These are phyloP conservation scores for Scheffersomyces amazonensis DNA, from an alignment of 805 yeast species.

Conservation along the genomic window DNA sequence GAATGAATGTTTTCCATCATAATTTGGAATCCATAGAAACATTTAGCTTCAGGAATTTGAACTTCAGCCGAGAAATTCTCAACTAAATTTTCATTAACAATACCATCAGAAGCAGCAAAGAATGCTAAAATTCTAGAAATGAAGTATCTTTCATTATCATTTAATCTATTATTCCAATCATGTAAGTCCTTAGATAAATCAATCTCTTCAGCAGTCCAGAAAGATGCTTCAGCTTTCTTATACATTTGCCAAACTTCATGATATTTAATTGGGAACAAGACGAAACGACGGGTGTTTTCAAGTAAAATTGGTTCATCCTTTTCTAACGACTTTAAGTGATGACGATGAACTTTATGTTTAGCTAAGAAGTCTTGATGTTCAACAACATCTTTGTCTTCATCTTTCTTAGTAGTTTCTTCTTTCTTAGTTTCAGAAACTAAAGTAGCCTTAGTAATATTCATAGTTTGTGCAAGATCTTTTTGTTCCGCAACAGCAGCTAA, in stretches of 20 bases:
- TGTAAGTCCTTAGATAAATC: conserved; percentile 87
- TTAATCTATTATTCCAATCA: conserved; percentile 91
- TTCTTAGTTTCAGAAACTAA: conserved; percentile 14
- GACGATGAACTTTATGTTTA: conserved; percentile 69
- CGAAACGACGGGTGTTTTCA: conserved; percentile 87
- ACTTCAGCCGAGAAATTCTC: conserved; percentile 98
- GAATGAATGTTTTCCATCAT: conserved; percentile 99
- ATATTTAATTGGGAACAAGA: conserved; percentile 92
- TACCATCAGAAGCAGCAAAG: conserved; percentile 98
- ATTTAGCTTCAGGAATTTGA: conserved; percentile 95
- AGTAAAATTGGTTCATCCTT: conserved; percentile 82
- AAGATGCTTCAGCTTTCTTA: conserved; percentile 98
- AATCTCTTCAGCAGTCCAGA: conserved; percentile 99
- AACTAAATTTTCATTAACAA: conserved; percentile 95
- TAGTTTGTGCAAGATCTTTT: conserved; percentile 26
- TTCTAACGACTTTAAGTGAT: conserved; percentile 68
- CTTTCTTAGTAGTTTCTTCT: conserved; percentile 15
- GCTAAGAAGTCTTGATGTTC: conserved; percentile 56
- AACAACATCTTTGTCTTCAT: conserved; percentile 4
- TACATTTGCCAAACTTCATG: conserved; percentile 99
- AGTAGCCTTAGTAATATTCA: background rate
- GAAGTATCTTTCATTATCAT: conserved; percentile 89
- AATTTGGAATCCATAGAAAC: conserved; percentile 98
- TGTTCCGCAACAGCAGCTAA: conserved; percentile 40
- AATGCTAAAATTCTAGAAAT: conserved; percentile 92